These are phyloP conservation scores for Asterophora lycoperdoides DNA, from an alignment of 768 basidiomycete species.

Conservation along the genomic window DNA sequence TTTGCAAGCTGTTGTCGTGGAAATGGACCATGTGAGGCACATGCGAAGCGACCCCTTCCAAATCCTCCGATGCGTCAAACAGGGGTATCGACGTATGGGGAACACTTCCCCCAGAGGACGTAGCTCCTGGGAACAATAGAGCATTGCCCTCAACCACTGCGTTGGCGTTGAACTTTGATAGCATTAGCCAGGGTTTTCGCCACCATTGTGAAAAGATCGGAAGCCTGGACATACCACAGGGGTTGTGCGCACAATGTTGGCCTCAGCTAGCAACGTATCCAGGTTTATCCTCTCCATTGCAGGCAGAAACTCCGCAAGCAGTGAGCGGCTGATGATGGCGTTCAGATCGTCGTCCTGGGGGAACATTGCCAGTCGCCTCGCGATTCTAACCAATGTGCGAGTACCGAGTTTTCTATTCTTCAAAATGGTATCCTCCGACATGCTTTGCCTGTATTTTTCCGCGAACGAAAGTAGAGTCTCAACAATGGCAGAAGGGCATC, in stretches of 20 bases:
- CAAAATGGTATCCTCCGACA: slow-evolving; percentile 51
- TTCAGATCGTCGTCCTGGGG: slow-evolving; percentile 44
- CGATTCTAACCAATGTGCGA: slow-evolving; percentile 51
- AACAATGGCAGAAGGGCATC: slow-evolving; percentile 37
- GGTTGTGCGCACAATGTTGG: slow-evolving; percentile 38
- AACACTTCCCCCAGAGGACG: slow-evolving; percentile 27
- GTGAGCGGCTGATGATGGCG: slow-evolving; percentile 41
- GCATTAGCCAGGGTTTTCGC: slow-evolving; percentile 4
- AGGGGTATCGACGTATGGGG: slow-evolving; percentile 38
- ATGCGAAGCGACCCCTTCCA: slow-evolving; percentile 51
- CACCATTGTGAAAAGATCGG: neutral
- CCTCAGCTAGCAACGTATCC: slow-evolving; percentile 46
- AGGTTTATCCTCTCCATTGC: slow-evolving; percentile 53
- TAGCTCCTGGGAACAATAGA: slow-evolving; percentile 46
- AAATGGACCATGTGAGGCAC: slow-evolving; percentile 69
- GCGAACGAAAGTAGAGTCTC: slow-evolving; percentile 48
- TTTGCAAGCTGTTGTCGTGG: slow-evolving; percentile 67
- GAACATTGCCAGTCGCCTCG: slow-evolving; percentile 43
- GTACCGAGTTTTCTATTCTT: slow-evolving; percentile 65
- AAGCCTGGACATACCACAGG: slow-evolving; percentile 34
- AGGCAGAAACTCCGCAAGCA: slow-evolving; percentile 60
- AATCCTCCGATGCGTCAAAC: slow-evolving; percentile 48
- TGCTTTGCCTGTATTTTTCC: slow-evolving; percentile 50
- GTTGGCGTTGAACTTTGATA: slow-evolving; percentile 45
- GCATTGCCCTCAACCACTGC: slow-evolving; percentile 34